Percentiles rank a stretch among this genome's conserved stretches.
phyloP scores from a whole-genome alignment of 108 stramenopile species.

The Skeletonema menzelii region DNA sequence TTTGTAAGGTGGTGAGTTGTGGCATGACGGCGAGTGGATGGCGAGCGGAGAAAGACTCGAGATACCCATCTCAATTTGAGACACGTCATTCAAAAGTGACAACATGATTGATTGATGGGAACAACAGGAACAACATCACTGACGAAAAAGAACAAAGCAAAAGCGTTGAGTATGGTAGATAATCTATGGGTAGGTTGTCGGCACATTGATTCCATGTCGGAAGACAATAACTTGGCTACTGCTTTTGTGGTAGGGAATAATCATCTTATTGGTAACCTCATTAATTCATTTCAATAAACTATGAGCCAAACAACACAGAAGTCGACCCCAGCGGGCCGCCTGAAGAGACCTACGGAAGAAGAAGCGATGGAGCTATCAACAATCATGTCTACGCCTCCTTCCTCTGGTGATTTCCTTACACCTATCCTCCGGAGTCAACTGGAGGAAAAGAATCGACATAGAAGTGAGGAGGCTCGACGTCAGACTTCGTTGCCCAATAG shows the following conservation, averaged over 20 bases:
- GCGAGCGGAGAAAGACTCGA: too few relatives aligned
- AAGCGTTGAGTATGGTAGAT: too few relatives aligned
- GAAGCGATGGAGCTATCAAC: constrained; percentile 18
- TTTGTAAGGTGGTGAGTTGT: too few relatives aligned
- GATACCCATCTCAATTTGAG: not conserved
- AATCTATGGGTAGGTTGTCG: too few relatives aligned
- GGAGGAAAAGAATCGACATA: not conserved
- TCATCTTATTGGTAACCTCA: not conserved
- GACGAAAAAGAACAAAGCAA: constrained; percentile 1
- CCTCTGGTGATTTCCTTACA: not conserved
- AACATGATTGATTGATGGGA: too few relatives aligned
- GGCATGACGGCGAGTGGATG: too few relatives aligned
- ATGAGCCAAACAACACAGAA: not conserved
- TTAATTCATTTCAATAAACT: not conserved
- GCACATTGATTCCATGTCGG: too few relatives aligned
- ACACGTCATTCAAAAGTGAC: too few relatives aligned
- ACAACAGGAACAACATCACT: too few relatives aligned
- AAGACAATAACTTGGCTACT: too few relatives aligned
- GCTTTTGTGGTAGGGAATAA: not conserved
- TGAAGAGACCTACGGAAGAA: constrained; percentile 19
- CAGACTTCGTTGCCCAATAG: not conserved
- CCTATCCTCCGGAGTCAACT: not conserved
- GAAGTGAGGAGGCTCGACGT: not conserved
- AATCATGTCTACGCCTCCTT: constrained; percentile 28
- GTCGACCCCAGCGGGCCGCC: not conserved